Evolutionary conservation across 2,329 filamentous ascomycete genomes (phyloP).

Genomic region (Alternaria conjuncta): DNA sequence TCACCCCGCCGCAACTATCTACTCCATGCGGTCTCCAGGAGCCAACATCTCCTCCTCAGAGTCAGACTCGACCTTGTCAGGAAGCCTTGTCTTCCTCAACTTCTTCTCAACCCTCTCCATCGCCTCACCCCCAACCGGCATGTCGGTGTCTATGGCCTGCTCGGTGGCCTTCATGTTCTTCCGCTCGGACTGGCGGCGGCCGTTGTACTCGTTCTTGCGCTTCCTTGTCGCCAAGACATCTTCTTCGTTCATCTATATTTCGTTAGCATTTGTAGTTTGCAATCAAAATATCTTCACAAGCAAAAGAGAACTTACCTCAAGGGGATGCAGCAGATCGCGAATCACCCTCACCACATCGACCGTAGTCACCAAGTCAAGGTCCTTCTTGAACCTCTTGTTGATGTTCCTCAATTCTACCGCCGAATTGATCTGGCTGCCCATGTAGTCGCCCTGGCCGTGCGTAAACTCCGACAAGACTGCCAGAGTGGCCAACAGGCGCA

Average conservation of each 20-base stretch:
- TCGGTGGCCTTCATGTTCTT: neutral
- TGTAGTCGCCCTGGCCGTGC: neutral
- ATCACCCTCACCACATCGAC: neutral
- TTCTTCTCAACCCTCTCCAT: neutral
- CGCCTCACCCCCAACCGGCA: neutral
- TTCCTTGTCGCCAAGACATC: neutral
- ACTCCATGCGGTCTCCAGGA: neutral
- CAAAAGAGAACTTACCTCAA: neutral
- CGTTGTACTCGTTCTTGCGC: neutral
- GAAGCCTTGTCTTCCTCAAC: neutral
- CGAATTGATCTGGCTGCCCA: neutral
- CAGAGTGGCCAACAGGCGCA: neutral
- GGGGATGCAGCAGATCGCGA: neutral
- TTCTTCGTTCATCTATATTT: neutral
- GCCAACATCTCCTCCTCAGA: neutral
- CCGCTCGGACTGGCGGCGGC: neutral
- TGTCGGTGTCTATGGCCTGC: neutral
- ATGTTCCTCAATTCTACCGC: neutral
- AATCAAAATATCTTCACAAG: neutral
- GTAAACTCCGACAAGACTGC: neutral
- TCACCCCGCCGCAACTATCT: neutral
- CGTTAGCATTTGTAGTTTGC: neutral
- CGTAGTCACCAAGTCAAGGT: neutral
- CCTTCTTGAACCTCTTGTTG: neutral
- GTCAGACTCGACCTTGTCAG: neutral